A percentile compares a stretch with the other conserved stretches of the same genome.
Conservation (phyloP, 805 yeast genomes). For the Wickerhamomyces sydowiorum region DNA sequence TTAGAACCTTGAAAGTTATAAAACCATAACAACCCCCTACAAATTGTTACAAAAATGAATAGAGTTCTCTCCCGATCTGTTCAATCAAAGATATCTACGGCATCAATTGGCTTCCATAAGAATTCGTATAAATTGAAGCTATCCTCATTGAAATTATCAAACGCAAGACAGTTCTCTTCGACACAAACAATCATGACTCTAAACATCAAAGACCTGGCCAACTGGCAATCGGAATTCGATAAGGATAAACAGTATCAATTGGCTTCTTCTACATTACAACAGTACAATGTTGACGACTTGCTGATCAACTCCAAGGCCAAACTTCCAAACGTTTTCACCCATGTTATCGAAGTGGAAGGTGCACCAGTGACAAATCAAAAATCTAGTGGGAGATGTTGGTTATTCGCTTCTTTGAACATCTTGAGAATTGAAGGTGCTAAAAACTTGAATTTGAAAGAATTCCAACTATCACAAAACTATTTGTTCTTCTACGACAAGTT, state of each 20-base stretch:
- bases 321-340: constrained; percentile 18
- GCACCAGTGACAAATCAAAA: constrained; percentile 70
- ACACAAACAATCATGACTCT: not conserved
- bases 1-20: not conserved
- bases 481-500: constrained; percentile 81
- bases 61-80: not conserved
- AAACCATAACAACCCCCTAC: no score
- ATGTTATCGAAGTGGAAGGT: constrained; percentile 37
- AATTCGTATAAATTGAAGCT: no score
- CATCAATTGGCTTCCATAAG: no score
- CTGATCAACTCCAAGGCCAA: constrained; percentile 15
- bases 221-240: constrained; percentile 23
- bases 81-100: not conserved
- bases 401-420: constrained; percentile 77
- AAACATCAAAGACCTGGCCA: not conserved
- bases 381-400: constrained; percentile 82
- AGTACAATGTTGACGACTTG: constrained; percentile 27
- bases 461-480: constrained; percentile 75
- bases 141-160: no score
- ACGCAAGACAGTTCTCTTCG: no score
- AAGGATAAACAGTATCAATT: constrained; percentile 24
- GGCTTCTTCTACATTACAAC: constrained; percentile 30
- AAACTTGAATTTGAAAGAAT: constrained; percentile 56
- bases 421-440: constrained; percentile 58
- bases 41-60: no score